These are phyloP conservation scores for Fusarium agapanthi DNA, from an alignment of 2,329 filamentous ascomycete species.

Conservation along the genomic window DNA sequence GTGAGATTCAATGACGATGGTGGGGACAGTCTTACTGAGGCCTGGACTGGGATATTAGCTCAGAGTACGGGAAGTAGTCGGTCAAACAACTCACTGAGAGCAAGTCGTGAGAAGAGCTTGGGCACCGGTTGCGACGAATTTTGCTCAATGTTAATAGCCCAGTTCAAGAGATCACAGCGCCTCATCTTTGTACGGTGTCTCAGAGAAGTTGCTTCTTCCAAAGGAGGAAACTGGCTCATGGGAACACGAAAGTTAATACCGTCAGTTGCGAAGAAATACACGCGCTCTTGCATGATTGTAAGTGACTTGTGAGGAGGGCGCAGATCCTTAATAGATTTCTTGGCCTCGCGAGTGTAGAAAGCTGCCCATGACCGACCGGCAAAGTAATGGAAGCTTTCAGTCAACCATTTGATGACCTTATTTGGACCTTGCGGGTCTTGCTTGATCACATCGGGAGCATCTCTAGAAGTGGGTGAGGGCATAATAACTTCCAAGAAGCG, in stretches of 20 bases:
- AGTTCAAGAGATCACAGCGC: conserved; percentile 57
- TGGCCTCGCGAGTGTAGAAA: conserved; percentile 55
- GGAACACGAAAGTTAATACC: conserved; percentile 53
- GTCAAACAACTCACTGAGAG: conserved; percentile 55
- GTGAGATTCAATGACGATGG: conserved; percentile 53
- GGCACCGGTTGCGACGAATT: conserved; percentile 58
- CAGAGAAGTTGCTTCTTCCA: conserved; percentile 34
- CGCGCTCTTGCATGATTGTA: conserved; percentile 48
- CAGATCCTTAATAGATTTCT: conserved; percentile 49
- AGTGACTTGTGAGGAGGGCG: conserved; percentile 29
- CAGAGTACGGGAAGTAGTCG: not conserved
- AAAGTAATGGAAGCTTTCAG: conserved; percentile 50
- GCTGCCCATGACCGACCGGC: conserved; percentile 58
- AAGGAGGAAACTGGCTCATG: conserved; percentile 29
- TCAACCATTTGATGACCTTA: conserved; percentile 45
- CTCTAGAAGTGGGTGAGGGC: conserved; percentile 51
- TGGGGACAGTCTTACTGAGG: conserved; percentile 60
- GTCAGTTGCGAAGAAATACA: conserved; percentile 65
- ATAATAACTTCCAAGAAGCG: conserved; percentile 66
- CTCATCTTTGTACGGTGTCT: conserved; percentile 47
- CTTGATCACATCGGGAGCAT: conserved; percentile 42
- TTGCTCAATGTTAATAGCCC: conserved; percentile 57
- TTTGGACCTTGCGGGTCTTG: conserved; percentile 45
- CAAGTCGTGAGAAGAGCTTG: conserved; percentile 68
- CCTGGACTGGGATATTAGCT: conserved; percentile 48